phyloP scores from a whole-genome alignment of 805 yeast species.

The Jamesozyma hellenica region DNA sequence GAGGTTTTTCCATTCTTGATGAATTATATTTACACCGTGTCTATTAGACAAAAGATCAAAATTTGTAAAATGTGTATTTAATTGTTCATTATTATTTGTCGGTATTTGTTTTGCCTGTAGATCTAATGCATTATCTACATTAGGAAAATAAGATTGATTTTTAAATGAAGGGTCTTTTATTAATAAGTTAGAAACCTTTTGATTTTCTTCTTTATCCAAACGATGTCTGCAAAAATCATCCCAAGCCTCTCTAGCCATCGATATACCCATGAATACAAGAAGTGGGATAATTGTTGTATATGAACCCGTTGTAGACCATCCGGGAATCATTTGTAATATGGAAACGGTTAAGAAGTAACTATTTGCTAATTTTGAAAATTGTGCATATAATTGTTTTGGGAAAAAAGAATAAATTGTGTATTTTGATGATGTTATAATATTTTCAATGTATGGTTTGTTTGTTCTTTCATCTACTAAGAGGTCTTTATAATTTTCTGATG shows the following conservation, averaged over 20 bases:
- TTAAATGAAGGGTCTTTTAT: slow-evolving; percentile 11
- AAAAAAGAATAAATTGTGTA: slow-evolving; percentile 72
- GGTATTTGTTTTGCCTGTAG: not conserved
- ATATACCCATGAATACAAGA: slow-evolving; percentile 73
- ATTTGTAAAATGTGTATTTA: slow-evolving; percentile 16
- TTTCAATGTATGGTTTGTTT: slow-evolving; percentile 48
- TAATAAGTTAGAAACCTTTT: slow-evolving; percentile 36
- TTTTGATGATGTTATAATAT: slow-evolving; percentile 75
- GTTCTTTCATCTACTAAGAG: slow-evolving; percentile 58
- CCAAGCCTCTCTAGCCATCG: slow-evolving; percentile 85
- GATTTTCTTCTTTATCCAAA: slow-evolving; percentile 79
- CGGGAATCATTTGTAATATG: slow-evolving; percentile 88
- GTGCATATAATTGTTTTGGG: slow-evolving; percentile 83
- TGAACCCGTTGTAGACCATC: slow-evolving; percentile 95
- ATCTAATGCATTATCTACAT: no score
- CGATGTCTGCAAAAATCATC: slow-evolving; percentile 86
- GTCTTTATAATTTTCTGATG: slow-evolving; percentile 10
- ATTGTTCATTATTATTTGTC: not conserved
- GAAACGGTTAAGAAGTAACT: slow-evolving; percentile 84
- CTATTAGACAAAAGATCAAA: slow-evolving; percentile 12
- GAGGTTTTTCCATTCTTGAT: slow-evolving; percentile 59
- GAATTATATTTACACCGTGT: slow-evolving; percentile 17
- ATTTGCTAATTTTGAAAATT: slow-evolving; percentile 88
- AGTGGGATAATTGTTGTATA: slow-evolving; percentile 89
- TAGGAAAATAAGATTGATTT: not conserved